Base-by-base conservation (phyloP, 1,284 basidiomycete species). In the Volvariella volvacea region DNA sequence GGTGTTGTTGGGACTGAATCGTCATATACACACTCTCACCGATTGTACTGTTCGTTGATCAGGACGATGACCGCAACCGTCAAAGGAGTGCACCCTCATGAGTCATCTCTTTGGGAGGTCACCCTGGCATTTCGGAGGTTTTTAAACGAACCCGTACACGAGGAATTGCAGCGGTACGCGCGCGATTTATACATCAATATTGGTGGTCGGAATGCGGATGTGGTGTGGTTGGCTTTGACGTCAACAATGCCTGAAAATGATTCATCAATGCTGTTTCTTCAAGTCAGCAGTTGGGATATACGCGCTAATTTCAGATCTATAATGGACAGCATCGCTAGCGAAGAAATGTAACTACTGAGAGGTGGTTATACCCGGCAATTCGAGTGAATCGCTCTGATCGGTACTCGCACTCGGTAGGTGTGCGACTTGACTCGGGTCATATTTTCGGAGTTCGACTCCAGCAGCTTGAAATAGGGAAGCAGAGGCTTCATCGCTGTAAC, bases 81-180 rank as follows among this genome's bases (percentile, higher is more conserved):
- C 8, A 65, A 64, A 39, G 73, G 74, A 9, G 84, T 92, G 2
- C 79, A 83, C 46, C 71, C 80, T 30, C 78, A 79, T 48, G 88
- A 93, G 46, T 55, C 66, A 1, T 71, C 81, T 12, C 60, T 80
- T 19, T 96, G 92, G 92, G 82, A 92, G 49, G 78, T 92, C 40
- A 70, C 84, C 16, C 49, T 90, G 15, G 62, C 71, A 2, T 88
- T 88, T 54, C 70, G 91, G 42, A 73, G 86, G 28, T 93, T 94
- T 57, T 61, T 95, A 47, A 76, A 82, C 46, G 55, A 54, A 3
- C 62, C 75, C 41, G 76, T 73, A 2, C 82, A 94, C 50, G 74
- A 76, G 43, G 89, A 92, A 55, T 65, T 95, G 17, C 88, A 90
- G 55, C 56, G 55, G 1, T 73, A 65, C 53, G 88, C 87, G 19